phyloP scores from a whole-genome alignment of 2,329 filamentous ascomycete species.

The Rachicladosporium sp. region DNA sequence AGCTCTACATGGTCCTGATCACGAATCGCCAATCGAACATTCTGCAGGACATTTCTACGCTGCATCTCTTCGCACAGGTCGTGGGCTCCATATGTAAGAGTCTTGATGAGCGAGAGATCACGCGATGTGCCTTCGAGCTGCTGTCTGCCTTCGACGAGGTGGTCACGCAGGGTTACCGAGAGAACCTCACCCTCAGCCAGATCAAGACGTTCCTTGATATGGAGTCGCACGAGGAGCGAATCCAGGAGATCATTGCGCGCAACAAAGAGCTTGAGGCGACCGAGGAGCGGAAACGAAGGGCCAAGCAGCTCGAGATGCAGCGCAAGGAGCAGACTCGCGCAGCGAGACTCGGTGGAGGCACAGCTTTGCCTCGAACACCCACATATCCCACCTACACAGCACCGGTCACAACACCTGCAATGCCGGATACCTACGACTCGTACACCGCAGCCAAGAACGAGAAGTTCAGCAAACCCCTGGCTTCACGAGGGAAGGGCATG shows the following conservation, averaged over 20 bases:
- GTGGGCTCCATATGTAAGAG: constrained; percentile 94
- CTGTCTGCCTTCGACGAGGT: constrained; percentile 95
- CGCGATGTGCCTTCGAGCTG: constrained; percentile 89
- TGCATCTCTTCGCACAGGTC: constrained; percentile 95
- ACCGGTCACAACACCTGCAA: constrained; percentile 67
- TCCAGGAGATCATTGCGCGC: constrained; percentile 90
- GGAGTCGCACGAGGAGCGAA: constrained; percentile 97
- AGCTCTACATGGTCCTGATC: constrained; percentile 99
- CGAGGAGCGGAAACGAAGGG: constrained; percentile 95
- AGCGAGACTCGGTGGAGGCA: constrained; percentile 39
- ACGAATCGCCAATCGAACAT: constrained; percentile 99
- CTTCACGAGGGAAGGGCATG: constrained; percentile 92
- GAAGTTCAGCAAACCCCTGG: constrained; percentile 59
- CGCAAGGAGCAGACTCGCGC: constrained; percentile 85
- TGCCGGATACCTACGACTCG: constrained; percentile 74
- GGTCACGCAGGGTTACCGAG: constrained; percentile 86
- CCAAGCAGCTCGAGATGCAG: constrained; percentile 97
- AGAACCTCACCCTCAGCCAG: constrained; percentile 91
- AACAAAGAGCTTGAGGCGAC: constrained; percentile 98
- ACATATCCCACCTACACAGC: constrained; percentile 83
- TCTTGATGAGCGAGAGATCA: constrained; percentile 87
- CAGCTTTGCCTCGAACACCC: constrained; percentile 57
- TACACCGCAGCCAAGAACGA: constrained; percentile 99
- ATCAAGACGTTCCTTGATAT: constrained; percentile 99
- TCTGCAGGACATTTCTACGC: constrained; percentile 94